Base-by-base conservation (phyloP, 805 yeast genomes). In the Barnettozyma siamensis region DNA sequence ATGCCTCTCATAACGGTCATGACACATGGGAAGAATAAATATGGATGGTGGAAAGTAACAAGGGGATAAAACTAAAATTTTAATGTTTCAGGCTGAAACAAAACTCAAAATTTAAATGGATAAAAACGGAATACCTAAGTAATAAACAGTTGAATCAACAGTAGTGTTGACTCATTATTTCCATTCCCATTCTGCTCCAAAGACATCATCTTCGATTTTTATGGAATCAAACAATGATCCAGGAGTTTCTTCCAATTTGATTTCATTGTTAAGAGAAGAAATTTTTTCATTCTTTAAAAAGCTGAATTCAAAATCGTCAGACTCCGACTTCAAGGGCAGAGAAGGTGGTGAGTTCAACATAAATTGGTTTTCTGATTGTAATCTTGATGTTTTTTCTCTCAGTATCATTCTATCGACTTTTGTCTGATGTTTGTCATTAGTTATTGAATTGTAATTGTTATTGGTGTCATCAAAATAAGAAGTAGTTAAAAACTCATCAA, bases 401-500 rank as follows among this genome's bases (percentile, higher is more conserved):
- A 33, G 39, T 7, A 41, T 28, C 13, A 35, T 23, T 24, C 33
- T 33, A 21, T 41, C 44, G 26, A 31, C 36, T 19, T 34, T 16
- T 17, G 35, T 33, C 17, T 37, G 35, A 29, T 27, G 33, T 24
- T 40, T 24, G 18, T 29, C 33, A 31, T 38, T 33, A 13, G 24
- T 15, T 6, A 33, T 38, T 7, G 37, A 29, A 13, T 37, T 30
- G 6, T 16, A 15, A 27, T 31, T 35, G 27, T 31, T 35, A 17
- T 31, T 7, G 20, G 10, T 9, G 47, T 38, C 34, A 31, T 53
- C 59, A 41, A 51, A 54, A 31, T 50, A 46, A 3, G 55, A 48
- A 15, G 53, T 44, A 13, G 53, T 51, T 17, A 55, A 37, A 29
- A 53, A 51, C 19, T 55, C 59, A 34, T 55, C 59, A 13, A 53